Percentiles rank a stretch among this genome's conserved stretches.
Evolutionary conservation across 1,284 basidiomycete genomes (phyloP).

Genomic region (Microstroma glucosiphilum): DNA sequence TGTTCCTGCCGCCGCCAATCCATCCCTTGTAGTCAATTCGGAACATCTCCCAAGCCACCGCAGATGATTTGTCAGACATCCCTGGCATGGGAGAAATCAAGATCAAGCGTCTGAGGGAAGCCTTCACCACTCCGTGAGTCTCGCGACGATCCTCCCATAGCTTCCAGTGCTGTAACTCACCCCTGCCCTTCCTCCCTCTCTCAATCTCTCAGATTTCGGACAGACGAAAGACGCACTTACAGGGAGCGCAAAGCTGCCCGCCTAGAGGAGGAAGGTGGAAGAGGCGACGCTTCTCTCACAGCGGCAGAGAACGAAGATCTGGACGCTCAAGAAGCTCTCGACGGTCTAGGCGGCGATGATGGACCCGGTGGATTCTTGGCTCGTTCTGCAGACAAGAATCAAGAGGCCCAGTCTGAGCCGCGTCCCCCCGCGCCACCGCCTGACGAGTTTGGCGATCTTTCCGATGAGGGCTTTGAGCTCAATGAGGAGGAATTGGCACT

Average conservation of each 20-base stretch:
- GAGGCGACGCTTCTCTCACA: background rate
- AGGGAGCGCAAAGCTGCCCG: background rate
- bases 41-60: constrained; percentile 52
- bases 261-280: background rate
- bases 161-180: background rate
- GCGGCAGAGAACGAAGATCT: background rate
- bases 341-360: background rate
- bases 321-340: background rate
- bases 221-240: background rate
- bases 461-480: background rate
- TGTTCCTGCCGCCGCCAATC: no score
- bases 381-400: background rate
- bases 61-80: constrained; percentile 70
- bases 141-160: constrained; percentile 24
- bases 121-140: constrained; percentile 56
- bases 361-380: background rate
- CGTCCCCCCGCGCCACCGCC: no score
- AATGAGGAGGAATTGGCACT: background rate
- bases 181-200: background rate
- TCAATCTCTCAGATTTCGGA: background rate
- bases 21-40: constrained; percentile 62
- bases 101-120: constrained; percentile 62
- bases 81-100: constrained; percentile 94
- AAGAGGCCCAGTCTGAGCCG: background rate
- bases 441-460: background rate